phyloP scores from a whole-genome alignment of 306 rosid species.

The Pterocarpus macrocarpus region DNA sequence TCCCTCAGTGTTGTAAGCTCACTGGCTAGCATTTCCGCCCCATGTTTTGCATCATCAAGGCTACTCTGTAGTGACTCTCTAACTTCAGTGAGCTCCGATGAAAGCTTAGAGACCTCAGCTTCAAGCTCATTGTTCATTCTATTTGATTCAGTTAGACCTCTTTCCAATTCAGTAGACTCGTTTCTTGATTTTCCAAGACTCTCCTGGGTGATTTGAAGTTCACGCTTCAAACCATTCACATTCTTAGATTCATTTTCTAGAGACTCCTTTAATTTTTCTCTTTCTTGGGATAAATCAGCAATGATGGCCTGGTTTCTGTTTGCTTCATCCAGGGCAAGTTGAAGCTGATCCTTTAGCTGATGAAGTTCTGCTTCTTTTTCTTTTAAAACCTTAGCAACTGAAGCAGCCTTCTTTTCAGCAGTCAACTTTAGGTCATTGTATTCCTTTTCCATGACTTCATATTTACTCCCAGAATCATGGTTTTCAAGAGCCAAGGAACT shows the following conservation, averaged over 20 bases:
- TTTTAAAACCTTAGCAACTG: slow-evolving; percentile 63
- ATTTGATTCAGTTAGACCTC: slow-evolving; percentile 58
- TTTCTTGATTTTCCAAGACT: slow-evolving; percentile 70
- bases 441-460: slow-evolving; percentile 56
- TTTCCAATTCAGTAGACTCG: slow-evolving; percentile 63
- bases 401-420: slow-evolving; percentile 66
- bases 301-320: slow-evolving; percentile 54
- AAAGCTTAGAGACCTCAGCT: slow-evolving; percentile 63
- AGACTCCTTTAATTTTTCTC: slow-evolving; percentile 58
- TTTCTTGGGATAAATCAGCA: slow-evolving; percentile 67
- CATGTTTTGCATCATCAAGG: slow-evolving; percentile 63
- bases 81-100: slow-evolving; percentile 70
- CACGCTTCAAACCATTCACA: slow-evolving; percentile 61
- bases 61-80: slow-evolving; percentile 63
- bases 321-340: slow-evolving; percentile 54
- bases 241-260: slow-evolving; percentile 60
- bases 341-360: slow-evolving; percentile 64
- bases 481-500: slow-evolving; percentile 61
- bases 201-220: slow-evolving; percentile 60
- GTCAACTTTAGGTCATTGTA: slow-evolving; percentile 64
- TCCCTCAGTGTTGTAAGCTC: slow-evolving; percentile 68
- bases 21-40: slow-evolving; percentile 54
- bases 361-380: slow-evolving; percentile 73
- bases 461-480: slow-evolving; percentile 57
- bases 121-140: slow-evolving; percentile 58